Percentiles rank a stretch among this genome's conserved stretches.
phyloP scores from a whole-genome alignment of 2,329 filamentous ascomycete genomes.

The Scleromitrula shiraiana region DNA sequence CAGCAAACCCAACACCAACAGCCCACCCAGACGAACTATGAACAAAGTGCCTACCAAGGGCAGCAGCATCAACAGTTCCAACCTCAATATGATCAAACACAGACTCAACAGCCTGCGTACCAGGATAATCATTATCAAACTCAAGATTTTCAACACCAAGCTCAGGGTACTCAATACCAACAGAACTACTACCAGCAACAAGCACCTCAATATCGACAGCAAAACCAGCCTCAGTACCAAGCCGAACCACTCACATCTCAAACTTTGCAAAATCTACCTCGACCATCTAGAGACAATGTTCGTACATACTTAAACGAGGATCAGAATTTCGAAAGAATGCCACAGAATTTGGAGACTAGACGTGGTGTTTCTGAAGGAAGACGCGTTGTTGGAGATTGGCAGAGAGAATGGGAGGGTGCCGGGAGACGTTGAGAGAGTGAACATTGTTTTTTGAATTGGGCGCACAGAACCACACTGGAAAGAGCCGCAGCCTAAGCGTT shows the following conservation, averaged over 20 bases:
- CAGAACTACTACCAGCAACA: neutral
- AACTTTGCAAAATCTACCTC: neutral
- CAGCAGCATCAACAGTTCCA: neutral
- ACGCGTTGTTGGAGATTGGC: conserved; percentile 9
- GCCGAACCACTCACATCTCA: neutral
- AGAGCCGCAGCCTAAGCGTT: no score
- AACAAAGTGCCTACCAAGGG: neutral
- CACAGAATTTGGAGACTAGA: conserved; percentile 1
- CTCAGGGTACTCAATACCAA: neutral
- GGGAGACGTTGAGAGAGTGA: neutral
- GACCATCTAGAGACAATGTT: conserved; percentile 6
- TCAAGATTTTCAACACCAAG: no score
- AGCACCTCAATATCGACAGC: neutral
- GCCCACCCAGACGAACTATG: neutral
- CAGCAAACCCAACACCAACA: neutral
- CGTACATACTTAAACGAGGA: conserved; percentile 10
- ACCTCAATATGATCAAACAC: neutral
- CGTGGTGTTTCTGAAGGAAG: neutral
- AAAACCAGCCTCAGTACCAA: neutral
- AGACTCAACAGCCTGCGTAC: neutral
- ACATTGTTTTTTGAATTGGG: no score
- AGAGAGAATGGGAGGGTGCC: conserved; percentile 10
- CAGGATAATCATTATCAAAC: no score
- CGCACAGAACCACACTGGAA: no score
- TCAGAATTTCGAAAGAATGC: conserved; percentile 12